phyloP scores from a whole-genome alignment of 495 filamentous ascomycete species.

The Symbiotaphrina buchneri region DNA sequence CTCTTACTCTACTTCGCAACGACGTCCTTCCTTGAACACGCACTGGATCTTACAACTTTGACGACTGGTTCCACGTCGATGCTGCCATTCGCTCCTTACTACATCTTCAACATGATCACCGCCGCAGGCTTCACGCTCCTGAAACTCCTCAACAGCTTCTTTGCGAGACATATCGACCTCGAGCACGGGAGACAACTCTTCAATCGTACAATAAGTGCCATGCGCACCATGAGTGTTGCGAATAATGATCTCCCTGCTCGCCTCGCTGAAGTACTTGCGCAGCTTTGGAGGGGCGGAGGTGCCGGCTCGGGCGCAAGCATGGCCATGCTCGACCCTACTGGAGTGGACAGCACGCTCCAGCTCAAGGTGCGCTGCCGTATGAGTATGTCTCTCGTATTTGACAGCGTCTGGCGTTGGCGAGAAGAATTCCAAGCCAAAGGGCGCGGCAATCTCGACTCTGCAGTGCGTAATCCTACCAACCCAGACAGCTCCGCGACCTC shows the following conservation, averaged over 20 bases:
- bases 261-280: constrained; percentile 71
- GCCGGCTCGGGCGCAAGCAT: constrained; percentile 17
- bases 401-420: constrained; percentile 85
- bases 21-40: constrained; percentile 48
- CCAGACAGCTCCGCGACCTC: constrained; percentile 45
- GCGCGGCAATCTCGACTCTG: constrained; percentile 55
- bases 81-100: constrained; percentile 57
- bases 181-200: constrained; percentile 55
- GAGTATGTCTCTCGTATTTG: constrained; percentile 84
- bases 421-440: constrained; percentile 66
- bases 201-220: constrained; percentile 49
- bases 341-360: constrained; percentile 45
- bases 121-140: constrained; percentile 67
- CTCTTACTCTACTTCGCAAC: constrained; percentile 57
- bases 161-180: constrained; percentile 48
- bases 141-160: constrained; percentile 71
- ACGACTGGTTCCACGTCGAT: constrained; percentile 21
- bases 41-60: constrained; percentile 34
- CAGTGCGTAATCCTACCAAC: constrained; percentile 71
- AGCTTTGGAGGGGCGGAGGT: constrained; percentile 67
- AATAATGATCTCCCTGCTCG: constrained; percentile 73
- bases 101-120: constrained; percentile 81
- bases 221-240: constrained; percentile 55
- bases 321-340: constrained; percentile 3
- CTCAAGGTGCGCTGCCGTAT: constrained; percentile 74